Percentiles rank a stretch among this genome's conserved stretches.
Conservation (phyloP, 345 rosid species). For the Boechera retrofracta region DNA sequence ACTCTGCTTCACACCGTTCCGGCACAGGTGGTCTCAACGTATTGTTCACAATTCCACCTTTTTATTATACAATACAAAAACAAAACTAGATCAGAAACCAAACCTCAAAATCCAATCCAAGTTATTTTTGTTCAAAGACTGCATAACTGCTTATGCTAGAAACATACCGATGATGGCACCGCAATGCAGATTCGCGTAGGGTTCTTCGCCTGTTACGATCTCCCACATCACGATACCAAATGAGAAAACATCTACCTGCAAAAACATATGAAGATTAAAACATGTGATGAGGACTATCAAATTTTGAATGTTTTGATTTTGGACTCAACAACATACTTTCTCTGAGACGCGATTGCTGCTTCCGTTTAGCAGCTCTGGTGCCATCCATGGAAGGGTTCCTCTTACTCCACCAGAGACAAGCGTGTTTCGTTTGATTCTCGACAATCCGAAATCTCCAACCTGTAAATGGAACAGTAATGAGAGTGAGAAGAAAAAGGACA, state of each 20-base stretch:
- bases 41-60: constrained; percentile 88
- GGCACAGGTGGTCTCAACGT: constrained; percentile 80
- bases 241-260: constrained; percentile 92
- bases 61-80: constrained; percentile 9
- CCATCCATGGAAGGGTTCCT: constrained; percentile 99
- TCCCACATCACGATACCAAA: constrained; percentile 94
- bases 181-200: constrained; percentile 88
- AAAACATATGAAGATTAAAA: constrained; percentile 5
- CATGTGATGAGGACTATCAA: not conserved
- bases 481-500: not conserved
- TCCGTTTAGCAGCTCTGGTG: constrained; percentile 85
- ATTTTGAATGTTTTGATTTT: not conserved
- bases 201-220: constrained; percentile 82
- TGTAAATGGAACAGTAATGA: constrained; percentile 35
- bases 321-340: constrained; percentile 53
- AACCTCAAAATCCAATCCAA: not conserved
- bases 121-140: constrained; percentile 7
- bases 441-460: constrained; percentile 97
- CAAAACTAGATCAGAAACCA: not conserved
- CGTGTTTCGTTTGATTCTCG: constrained; percentile 89
- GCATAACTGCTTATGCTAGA: not conserved
- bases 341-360: constrained; percentile 83
- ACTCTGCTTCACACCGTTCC: constrained; percentile 66
- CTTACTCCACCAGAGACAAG: constrained; percentile 90
- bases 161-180: constrained; percentile 90